Percentiles rank a stretch among this genome's conserved stretches.
These are phyloP conservation scores for Daphne laureola DNA, from an alignment of 441 rosid genomes.

Conservation along the genomic window DNA sequence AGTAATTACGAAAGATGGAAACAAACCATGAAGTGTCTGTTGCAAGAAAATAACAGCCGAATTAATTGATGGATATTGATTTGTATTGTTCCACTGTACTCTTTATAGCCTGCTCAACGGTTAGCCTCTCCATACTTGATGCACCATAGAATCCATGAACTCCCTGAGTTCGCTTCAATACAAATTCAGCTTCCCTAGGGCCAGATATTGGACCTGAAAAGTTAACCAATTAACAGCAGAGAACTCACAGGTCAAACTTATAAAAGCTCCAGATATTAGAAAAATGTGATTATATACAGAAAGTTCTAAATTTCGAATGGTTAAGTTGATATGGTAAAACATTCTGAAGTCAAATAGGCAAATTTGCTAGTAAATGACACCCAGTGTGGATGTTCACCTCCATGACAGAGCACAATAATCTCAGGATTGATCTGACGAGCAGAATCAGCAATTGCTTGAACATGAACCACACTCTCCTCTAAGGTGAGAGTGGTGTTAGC, in stretches of 20 bases:
- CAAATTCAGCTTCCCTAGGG: conserved; percentile 67
- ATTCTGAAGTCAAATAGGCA: neutral
- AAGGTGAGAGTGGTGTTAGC: conserved; percentile 78
- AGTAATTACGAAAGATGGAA: neutral
- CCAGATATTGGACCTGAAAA: conserved; percentile 83
- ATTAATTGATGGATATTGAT: conserved; percentile 54
- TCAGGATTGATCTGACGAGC: conserved; percentile 53
- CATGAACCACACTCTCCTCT: conserved; percentile 65
- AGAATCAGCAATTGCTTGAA: conserved; percentile 87
- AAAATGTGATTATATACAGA: neutral
- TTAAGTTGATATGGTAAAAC: no score
- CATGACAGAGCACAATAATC: conserved; percentile 76
- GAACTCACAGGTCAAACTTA: conserved; percentile 1
- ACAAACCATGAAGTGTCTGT: neutral
- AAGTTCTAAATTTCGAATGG: no score
- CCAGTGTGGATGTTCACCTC: conserved; percentile 41
- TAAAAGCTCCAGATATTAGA: neutral
- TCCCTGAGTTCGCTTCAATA: conserved; percentile 60
- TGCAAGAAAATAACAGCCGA: neutral
- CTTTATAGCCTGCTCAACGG: conserved; percentile 77
- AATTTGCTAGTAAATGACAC: neutral
- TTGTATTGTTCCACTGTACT: conserved; percentile 71
- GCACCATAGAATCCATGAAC: conserved; percentile 97
- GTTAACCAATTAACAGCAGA: conserved; percentile 3
- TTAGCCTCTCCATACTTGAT: conserved; percentile 95